These are phyloP conservation scores for Ogataea trehaloabstinens DNA, from an alignment of 805 yeast species.

Conservation along the genomic window DNA sequence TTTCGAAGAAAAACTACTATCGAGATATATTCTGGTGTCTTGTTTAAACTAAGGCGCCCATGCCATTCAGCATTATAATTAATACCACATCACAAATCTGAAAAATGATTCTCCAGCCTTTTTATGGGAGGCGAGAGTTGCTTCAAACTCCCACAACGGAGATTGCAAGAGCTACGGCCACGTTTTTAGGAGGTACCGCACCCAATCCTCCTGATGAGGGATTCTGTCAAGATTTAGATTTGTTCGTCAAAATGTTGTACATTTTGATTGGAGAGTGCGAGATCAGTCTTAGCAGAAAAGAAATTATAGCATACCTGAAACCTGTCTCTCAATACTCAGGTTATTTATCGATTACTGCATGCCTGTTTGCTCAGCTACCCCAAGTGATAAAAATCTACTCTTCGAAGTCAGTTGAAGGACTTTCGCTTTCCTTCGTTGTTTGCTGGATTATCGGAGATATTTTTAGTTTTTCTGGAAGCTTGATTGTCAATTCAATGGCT, in stretches of 20 bases:
- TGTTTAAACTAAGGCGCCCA: too few relatives aligned
- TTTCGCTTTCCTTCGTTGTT: constrained; percentile 55
- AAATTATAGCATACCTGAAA: constrained; percentile 14
- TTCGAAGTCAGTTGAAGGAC: constrained; percentile 63
- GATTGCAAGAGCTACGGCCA: background rate
- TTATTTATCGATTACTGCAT: constrained; percentile 47
- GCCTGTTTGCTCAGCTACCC: constrained; percentile 77
- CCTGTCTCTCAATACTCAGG: constrained; percentile 32
- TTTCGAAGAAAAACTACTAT: too few relatives aligned
- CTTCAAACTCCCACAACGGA: too few relatives aligned
- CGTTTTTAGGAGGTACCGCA: constrained; percentile 4
- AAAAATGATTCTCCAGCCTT: too few relatives aligned
- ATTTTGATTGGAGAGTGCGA: constrained; percentile 26
- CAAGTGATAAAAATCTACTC: constrained; percentile 61
- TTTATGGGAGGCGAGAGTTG: too few relatives aligned
- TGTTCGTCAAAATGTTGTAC: constrained; percentile 21
- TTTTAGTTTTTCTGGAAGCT: constrained; percentile 49
- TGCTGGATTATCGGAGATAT: constrained; percentile 69
- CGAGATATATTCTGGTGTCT: too few relatives aligned
- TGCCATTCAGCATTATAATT: too few relatives aligned
- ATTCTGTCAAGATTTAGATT: constrained; percentile 20
- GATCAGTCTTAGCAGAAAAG: constrained; percentile 14
- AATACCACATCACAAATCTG: too few relatives aligned
- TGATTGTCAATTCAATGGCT: constrained; percentile 46
- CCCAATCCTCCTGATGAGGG: constrained; percentile 9